Evolutionary conservation across 108 stramenopile species (phyloP).

Genomic region (Stephanodiscus minutulus): DNA sequence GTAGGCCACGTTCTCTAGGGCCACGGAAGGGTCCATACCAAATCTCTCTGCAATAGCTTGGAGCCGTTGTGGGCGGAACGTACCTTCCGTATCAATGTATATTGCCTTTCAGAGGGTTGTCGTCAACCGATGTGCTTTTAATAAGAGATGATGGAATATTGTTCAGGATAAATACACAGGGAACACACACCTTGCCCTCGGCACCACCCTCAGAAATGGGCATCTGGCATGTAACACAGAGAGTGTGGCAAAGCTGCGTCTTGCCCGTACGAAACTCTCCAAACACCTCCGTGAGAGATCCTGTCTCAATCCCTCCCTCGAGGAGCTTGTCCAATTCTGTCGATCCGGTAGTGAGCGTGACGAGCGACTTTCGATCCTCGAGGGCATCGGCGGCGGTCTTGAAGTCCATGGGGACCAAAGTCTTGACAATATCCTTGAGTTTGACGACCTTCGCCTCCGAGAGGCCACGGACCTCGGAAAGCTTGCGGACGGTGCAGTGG

Average conservation of each 20-base stretch:
- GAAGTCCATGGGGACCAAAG: conserved; percentile 97
- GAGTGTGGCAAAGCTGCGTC: conserved; percentile 99
- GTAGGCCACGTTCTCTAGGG: conserved; percentile 98
- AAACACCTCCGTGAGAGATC: conserved; percentile 98
- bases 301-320: conserved; percentile 98
- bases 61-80: conserved; percentile 95
- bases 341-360: conserved; percentile 93
- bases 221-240: conserved; percentile 99
- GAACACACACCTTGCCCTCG: conserved; percentile 73
- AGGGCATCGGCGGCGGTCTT: conserved; percentile 94
- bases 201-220: conserved; percentile 96
- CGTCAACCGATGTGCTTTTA: background rate
- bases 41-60: conserved; percentile 98
- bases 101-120: conserved; percentile 77
- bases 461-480: conserved; percentile 97
- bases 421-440: conserved; percentile 94
- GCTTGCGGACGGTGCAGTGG: conserved; percentile 91
- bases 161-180: background rate
- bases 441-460: conserved; percentile 94
- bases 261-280: conserved; percentile 97
- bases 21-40: conserved; percentile 91
- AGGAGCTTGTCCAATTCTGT: conserved; percentile 96
- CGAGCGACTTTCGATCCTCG: conserved; percentile 86
- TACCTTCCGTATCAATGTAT: conserved; percentile 99
- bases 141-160: background rate